phyloP scores from a whole-genome alignment of 1,284 basidiomycete genomes.

The Cryptococcus deneoformans region DNA sequence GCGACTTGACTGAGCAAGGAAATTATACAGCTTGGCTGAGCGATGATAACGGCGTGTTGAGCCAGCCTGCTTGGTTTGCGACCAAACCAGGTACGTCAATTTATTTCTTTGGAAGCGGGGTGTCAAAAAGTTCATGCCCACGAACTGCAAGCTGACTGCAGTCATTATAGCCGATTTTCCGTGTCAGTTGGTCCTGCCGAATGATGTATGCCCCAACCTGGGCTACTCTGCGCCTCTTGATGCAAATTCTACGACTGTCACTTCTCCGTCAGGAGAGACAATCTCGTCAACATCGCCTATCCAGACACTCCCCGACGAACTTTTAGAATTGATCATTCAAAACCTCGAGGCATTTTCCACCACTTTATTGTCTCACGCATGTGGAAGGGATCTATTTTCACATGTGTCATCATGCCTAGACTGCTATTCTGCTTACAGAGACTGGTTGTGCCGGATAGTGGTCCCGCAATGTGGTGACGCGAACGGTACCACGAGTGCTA shows the following conservation, averaged over 20 bases:
- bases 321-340: constrained; percentile 57
- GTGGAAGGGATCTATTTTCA: constrained; percentile 76
- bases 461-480: constrained; percentile 63
- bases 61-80: constrained; percentile 37
- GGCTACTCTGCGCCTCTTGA: constrained; percentile 65
- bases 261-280: constrained; percentile 30
- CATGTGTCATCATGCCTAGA: constrained; percentile 71
- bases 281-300: constrained; percentile 53
- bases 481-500: constrained; percentile 26
- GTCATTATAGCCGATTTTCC: constrained; percentile 58
- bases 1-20: constrained; percentile 21
- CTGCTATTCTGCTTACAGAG: constrained; percentile 69
- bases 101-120: constrained; percentile 3
- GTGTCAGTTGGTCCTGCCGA: constrained; percentile 67
- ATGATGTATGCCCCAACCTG: constrained; percentile 69
- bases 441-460: constrained; percentile 71
- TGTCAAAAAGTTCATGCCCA: not conserved
- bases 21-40: constrained; percentile 48
- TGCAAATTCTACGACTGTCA: constrained; percentile 44
- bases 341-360: constrained; percentile 71
- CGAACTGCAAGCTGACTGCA: not conserved
- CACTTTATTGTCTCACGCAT: constrained; percentile 66
- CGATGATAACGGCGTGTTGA: constrained; percentile 23
- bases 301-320: constrained; percentile 55
- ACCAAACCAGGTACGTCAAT: constrained; percentile 41